Base-by-base conservation (phyloP, 768 basidiomycete species). In the Lactifluus pinguis region DNA sequence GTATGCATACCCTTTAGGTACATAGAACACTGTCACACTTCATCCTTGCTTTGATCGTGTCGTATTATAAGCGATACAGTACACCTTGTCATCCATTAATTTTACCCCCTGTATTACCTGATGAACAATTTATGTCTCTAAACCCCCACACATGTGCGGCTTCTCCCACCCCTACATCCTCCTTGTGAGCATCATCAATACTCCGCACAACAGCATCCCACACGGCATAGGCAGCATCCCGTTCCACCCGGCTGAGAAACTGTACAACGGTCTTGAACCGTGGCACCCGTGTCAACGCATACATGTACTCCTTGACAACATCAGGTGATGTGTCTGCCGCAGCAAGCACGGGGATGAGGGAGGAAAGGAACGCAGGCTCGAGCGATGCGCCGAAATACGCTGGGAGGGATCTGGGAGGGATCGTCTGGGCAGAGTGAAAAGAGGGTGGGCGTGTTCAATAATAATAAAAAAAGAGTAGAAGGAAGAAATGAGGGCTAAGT, bases 341-440 rank as follows among this genome's bases (percentile, higher is more conserved):
- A 8, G 68, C 69, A 64, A 90, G 81, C 3, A 77, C 79, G 32
- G 76, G 72, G 29, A 91, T 69, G 21, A 91, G 75, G 1, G 82
- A 80, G 2, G 76, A 75, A 17, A 92, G 78, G 30, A 87, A 67
- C 1, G 76, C 67, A 0, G 90, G 80, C 48, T 92, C 90, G 36
- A 92, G 76, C 0, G 87, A 87, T 0, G 76, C 81, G 66, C 85
- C 79, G 72, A 87, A 89, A 42, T 92, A 71, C 1, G 75, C 65
- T 0, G 88, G 86, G 30, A 92, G 70, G 17, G 74, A 72, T 8
- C 74, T 50, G 0, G 89, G 82, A 0, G 80, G 73, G 48, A 90
- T 76, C 38, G 74, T 76, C 85, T 90, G 59, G 6, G 25, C 14
- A n/a, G 8, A 17, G n/a, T 2, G 25, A 19, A 2, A 6, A 30